These are phyloP conservation scores for Aspergillus ostianus DNA, from an alignment of 495 filamentous ascomycete genomes.

Conservation along the genomic window DNA sequence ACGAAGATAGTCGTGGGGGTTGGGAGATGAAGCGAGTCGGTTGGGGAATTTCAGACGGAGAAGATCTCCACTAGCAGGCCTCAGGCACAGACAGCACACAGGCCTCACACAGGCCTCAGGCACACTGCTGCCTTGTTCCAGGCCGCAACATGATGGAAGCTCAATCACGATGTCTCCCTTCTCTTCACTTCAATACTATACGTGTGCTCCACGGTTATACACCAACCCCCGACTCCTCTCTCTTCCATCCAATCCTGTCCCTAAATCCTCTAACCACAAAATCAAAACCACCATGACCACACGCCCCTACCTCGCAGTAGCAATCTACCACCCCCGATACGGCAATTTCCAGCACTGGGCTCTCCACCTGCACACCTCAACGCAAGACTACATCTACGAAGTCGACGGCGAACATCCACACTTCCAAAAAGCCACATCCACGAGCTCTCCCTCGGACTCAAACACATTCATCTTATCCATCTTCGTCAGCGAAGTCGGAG, in stretches of 20 bases:
- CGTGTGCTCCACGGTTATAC: background rate
- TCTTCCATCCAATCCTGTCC: too few relatives aligned
- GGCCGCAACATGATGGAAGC: background rate
- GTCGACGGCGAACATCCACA: constrained; percentile 21
- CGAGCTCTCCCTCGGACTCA: constrained; percentile 9
- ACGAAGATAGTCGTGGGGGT: too few relatives aligned
- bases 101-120: background rate
- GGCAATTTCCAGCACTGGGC: constrained; percentile 25
- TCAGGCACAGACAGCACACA: too few relatives aligned
- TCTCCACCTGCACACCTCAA: constrained; percentile 16
- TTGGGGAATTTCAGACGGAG: too few relatives aligned
- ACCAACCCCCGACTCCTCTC: too few relatives aligned
- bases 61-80: too few relatives aligned
- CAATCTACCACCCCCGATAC: constrained; percentile 18
- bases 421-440: constrained; percentile 14
- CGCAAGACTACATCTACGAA: constrained; percentile 18
- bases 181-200: background rate
- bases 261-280: too few relatives aligned
- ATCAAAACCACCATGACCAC: too few relatives aligned
- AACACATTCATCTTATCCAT: constrained; percentile 11
- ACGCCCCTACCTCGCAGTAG: constrained; percentile 16
- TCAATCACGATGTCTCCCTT: background rate
- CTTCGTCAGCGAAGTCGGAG: constrained; percentile 14
- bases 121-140: background rate
- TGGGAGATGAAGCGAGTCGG: too few relatives aligned